Evolutionary conservation across 768 basidiomycete genomes (phyloP), one percentile per base, ranked within the genome.

Genomic region (Psilocybe cyanescens): DNA sequence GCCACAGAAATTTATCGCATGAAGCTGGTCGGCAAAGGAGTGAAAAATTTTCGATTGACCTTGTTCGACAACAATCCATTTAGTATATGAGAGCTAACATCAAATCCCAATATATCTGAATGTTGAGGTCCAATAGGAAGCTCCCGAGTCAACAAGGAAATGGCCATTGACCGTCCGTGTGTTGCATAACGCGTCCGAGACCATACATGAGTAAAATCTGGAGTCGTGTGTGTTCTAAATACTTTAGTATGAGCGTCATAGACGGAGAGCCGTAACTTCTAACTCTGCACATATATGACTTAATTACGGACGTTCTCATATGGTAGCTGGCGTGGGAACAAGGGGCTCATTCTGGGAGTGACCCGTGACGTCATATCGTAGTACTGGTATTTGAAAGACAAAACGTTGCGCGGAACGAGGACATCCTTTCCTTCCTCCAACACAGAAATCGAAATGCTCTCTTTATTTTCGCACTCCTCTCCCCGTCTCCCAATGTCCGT

Each of bases 401-500:
- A 56, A 41, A 63, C 51, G 37, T 39, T 14, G 37, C 37, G 37
- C 14, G 8, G 37, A 44, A 57, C 11, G 30, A 28, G 30, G 52
- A 37, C 49, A 33, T n/a, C 47, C 60, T 57, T 51, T 46, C 55
- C 50, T 45, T 60, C 59, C 37, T 16, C 29, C 47, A 47, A 35
- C 24, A 48, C 51, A 19, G 41, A 44, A 44, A 8, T 44, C n/a
- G 41, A 37, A n/a, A 71, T 71, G 70, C 64, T 69, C 68, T 59
- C 69, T 53, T 60, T 59, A 45, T 50, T 61, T 31, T n/a, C n/a
- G n/a, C n/a, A 68, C 29, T 55, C 66, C 16, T 62, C 62, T 17
- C 7, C 62, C 44, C 61, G 65, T 12, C 11, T 16, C 12, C 28
- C 56, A 4, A 37, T 39, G 9, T 33, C 59, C 12, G 4, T 58